phyloP scores from a whole-genome alignment of 208 protist genomes.

The Paratrypanosoma confusum region DNA sequence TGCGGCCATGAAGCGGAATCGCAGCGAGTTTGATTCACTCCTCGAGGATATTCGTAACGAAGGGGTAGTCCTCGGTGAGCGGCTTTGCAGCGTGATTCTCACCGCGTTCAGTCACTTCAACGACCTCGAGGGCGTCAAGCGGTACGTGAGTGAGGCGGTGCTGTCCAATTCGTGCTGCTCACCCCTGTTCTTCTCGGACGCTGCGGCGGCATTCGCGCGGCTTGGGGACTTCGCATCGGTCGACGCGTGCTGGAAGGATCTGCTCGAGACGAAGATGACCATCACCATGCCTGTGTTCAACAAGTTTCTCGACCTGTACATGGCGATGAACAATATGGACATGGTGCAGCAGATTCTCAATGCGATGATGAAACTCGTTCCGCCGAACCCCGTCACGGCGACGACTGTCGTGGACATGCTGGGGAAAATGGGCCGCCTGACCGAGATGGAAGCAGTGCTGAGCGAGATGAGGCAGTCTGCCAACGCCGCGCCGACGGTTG shows the following conservation, averaged over 20 bases:
- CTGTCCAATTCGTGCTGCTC: constrained; percentile 29
- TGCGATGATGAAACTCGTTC: constrained; percentile 85
- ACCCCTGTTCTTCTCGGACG: constrained; percentile 73
- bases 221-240: constrained; percentile 41
- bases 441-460: constrained; percentile 80
- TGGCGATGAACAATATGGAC: constrained; percentile 64
- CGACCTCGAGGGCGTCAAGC: constrained; percentile 48
- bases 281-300: constrained; percentile 86
- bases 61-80: constrained; percentile 53
- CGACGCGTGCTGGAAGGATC: constrained; percentile 67
- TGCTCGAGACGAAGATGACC: constrained; percentile 56
- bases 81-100: constrained; percentile 65
- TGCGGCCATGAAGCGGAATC: constrained; percentile 44
- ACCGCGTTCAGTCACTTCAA: constrained; percentile 49
- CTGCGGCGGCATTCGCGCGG: constrained; percentile 52
- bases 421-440: constrained; percentile 81
- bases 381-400: constrained; percentile 80
- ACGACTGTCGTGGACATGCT: constrained; percentile 90
- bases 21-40: constrained; percentile 33
- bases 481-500: constrained; percentile 72
- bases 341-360: constrained; percentile 83
- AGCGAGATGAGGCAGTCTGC: constrained; percentile 80
- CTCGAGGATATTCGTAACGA: constrained; percentile 33
- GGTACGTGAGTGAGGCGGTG: constrained; percentile 46
- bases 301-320: constrained; percentile 83